phyloP scores from a whole-genome alignment of 148 eudicot species.

The Mesembryanthemum crystallinum region DNA sequence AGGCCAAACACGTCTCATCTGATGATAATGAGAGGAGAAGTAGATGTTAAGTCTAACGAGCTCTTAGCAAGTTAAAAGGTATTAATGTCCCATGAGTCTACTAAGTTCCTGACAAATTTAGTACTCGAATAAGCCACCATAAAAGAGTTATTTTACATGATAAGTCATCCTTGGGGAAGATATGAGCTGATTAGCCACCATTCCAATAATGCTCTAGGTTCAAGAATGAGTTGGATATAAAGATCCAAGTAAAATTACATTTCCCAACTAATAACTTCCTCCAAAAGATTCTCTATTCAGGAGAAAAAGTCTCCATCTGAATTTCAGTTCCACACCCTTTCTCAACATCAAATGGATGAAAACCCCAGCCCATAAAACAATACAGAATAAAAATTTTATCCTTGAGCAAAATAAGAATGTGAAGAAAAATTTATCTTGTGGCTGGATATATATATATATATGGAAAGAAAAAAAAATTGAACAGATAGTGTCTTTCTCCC shows the following conservation, averaged over 20 bases:
- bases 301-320: not conserved
- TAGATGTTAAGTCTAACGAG: too few relatives aligned
- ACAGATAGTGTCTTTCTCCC: too few relatives aligned
- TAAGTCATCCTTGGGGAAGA: not conserved
- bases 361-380: not conserved
- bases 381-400: not conserved
- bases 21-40: too few relatives aligned
- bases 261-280: not conserved
- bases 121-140: too few relatives aligned
- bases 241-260: not conserved
- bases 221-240: not conserved
- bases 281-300: not conserved
- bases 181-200: not conserved
- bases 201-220: not conserved
- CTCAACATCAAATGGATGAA: not conserved
- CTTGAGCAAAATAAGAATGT: not conserved
- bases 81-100: too few relatives aligned
- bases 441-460: too few relatives aligned
- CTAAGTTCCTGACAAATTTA: too few relatives aligned
- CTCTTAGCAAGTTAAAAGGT: too few relatives aligned
- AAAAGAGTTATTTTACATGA: not conserved
- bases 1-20: too few relatives aligned
- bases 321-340: not conserved
- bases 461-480: too few relatives aligned
- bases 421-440: not conserved